phyloP scores from a whole-genome alignment of 129 eudicot genomes.

The Escallonia herrerae region DNA sequence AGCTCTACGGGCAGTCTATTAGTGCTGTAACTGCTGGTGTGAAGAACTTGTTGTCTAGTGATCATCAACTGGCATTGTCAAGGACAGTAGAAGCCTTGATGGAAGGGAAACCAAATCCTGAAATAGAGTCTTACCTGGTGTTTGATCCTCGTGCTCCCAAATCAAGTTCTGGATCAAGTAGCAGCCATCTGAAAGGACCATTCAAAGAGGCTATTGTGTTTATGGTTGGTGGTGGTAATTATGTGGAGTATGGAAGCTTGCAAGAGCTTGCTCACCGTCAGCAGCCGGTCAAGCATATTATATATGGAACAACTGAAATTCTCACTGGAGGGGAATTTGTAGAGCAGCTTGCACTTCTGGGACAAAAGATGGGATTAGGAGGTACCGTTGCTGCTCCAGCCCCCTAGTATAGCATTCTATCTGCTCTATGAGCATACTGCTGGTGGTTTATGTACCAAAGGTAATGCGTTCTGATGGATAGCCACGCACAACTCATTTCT shows the following conservation, averaged over 20 bases:
- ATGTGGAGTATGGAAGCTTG: conserved; percentile 84
- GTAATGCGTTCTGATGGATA: no score
- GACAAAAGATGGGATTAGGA: conserved; percentile 91
- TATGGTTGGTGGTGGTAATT: conserved; percentile 96
- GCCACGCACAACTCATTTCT: not conserved
- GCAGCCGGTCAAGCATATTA: conserved; percentile 68
- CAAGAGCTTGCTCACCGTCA: conserved; percentile 74
- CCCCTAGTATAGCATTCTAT: conserved; percentile 7
- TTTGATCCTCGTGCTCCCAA: conserved; percentile 98
- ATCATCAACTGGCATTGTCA: conserved; percentile 78
- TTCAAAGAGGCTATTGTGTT: conserved; percentile 91
- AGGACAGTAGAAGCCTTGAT: conserved; percentile 86
- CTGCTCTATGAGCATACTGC: not conserved
- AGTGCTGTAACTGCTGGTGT: conserved; percentile 98
- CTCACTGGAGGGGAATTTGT: conserved; percentile 86
- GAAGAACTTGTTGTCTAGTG: conserved; percentile 74
- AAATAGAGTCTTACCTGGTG: conserved; percentile 69
- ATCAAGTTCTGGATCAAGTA: conserved; percentile 50
- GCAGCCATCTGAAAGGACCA: conserved; percentile 77
- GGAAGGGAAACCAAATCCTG: conserved; percentile 94
- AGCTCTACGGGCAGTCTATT: conserved; percentile 91
- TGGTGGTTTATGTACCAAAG: no score
- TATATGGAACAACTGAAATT: conserved; percentile 91
- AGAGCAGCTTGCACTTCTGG: conserved; percentile 81
- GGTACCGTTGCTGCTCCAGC: conserved; percentile 27